Evolutionary conservation across 2,329 filamentous ascomycete genomes (phyloP), one percentile per base, ranked within the genome.

Genomic region (Lecanicillium sp.): DNA sequence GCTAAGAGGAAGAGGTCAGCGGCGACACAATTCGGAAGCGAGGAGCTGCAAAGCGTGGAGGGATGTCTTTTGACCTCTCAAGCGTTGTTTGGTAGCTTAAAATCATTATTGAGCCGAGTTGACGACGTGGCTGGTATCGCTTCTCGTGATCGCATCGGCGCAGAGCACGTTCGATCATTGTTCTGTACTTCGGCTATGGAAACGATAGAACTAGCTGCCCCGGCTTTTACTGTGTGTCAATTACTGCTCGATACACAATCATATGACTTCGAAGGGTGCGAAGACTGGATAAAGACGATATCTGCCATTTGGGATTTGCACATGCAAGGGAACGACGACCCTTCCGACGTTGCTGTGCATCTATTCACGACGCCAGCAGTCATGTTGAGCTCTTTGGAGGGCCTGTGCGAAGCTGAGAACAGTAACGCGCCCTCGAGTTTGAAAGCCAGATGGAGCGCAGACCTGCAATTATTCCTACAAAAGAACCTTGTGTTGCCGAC

Each of bases 131-230:
- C 51, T 4, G 51, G 47, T 3, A 52, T 54, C 17, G 59, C 60
- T 9, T 59, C 64, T 11, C 64, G 65, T 43, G 61, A 67, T 47
- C 64, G 55, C 37, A 73, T 76, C 48, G 75, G 75, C 13, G 69
- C 69, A 2, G 73, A 78, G 49, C 73, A 78, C 44, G 65, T 78
- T 48, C 71, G 69, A 46, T 73, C 73, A 4, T 59, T 78, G 6
- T 78, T 79, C 51, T 69, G 63, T 39, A 62, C 62, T 1, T 60
- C 73, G 1, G 65, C 67, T 0, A 45, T 59, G 8, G 74, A 77
- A 14, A 62, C 66, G 6, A 60, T 68, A 12, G 54, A 59, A 4
- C 54, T 75, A 5, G 55, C 69, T 12, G 63, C 63, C 2, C 66
- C 67, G 2, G 56, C 73, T 5, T 49, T 78, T 5, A 49, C 50